A percentile compares a stretch with the other conserved stretches of the same genome.
These are phyloP conservation scores for Ligustrum vulgare DNA, from an alignment of 257 asterid genomes.

Conservation along the genomic window DNA sequence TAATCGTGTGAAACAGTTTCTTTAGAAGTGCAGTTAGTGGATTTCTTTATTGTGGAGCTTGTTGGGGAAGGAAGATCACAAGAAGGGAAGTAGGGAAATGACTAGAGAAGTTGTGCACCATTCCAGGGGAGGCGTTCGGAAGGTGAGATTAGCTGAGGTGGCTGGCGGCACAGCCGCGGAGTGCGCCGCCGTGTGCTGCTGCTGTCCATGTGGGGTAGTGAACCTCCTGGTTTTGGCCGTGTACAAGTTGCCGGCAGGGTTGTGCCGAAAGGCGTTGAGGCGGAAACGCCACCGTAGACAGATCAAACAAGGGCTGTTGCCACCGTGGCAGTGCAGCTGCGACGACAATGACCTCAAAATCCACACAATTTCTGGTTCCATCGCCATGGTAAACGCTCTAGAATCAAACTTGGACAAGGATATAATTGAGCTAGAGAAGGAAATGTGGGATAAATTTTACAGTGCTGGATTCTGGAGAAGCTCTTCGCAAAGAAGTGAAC, in stretches of 20 bases:
- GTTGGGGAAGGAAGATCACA: background rate
- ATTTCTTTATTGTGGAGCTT: background rate
- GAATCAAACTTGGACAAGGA: constrained; percentile 39
- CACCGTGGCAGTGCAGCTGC: constrained; percentile 35
- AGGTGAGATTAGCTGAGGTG: constrained; percentile 56
- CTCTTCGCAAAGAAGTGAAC: constrained; percentile 50
- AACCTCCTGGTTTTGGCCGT: constrained; percentile 59
- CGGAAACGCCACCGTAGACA: constrained; percentile 49
- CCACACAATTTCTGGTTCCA: constrained; percentile 32
- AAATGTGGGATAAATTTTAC: constrained; percentile 68
- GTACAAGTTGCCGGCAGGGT: constrained; percentile 75
- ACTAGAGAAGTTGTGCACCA: constrained; percentile 43
- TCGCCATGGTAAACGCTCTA: constrained; percentile 21
- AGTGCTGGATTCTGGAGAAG: constrained; percentile 85
- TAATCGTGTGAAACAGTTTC: no score
- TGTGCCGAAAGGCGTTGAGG: constrained; percentile 65
- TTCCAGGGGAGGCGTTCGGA: constrained; percentile 28
- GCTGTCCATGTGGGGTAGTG: constrained; percentile 76
- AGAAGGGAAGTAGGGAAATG: constrained; percentile 28
- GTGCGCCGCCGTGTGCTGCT: constrained; percentile 81
- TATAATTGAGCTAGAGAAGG: constrained; percentile 64
- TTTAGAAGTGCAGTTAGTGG: no score
- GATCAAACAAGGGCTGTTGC: constrained; percentile 30
- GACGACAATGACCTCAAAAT: constrained; percentile 40
- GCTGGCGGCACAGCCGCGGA: constrained; percentile 85